These are phyloP conservation scores for Citrus medica DNA, from an alignment of 345 rosid species.

Conservation along the genomic window DNA sequence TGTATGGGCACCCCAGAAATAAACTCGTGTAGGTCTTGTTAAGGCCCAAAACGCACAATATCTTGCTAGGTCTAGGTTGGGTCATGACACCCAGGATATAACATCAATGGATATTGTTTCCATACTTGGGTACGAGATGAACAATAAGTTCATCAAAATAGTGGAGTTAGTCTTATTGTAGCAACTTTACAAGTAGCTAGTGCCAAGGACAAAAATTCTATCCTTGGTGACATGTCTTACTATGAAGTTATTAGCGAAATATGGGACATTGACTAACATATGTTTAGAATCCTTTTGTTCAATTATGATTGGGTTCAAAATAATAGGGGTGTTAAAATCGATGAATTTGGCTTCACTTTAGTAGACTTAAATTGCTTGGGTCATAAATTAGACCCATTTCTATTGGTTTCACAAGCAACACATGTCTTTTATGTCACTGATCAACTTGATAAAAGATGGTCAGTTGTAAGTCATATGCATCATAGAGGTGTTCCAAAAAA, in stretches of 20 bases:
- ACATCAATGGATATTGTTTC: not conserved
- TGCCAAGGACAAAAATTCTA: not conserved
- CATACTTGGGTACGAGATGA: not conserved
- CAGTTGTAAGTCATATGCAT: too few species aligned
- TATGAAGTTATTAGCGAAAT: not conserved
- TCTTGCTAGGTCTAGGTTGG: too few species aligned
- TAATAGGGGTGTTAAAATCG: not conserved
- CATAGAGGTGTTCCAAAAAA: too few species aligned
- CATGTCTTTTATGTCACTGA: too few species aligned
- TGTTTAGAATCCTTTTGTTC: not conserved
- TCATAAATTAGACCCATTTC: too few species aligned
- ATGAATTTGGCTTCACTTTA: not conserved
- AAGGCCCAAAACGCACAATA: too few species aligned
- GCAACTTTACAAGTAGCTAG: not conserved
- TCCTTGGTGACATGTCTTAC: not conserved
- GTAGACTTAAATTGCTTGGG: too few species aligned
- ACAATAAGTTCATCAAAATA: not conserved
- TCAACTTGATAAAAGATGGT: too few species aligned
- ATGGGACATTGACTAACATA: not conserved
- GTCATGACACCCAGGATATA: not conserved
- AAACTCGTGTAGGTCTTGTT: too few species aligned
- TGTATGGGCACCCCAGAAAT: rapidly evolving
- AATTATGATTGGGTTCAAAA: not conserved
- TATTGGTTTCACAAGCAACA: not conserved
- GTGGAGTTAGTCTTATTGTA: not conserved